Conservation (phyloP, 2,329 filamentous ascomycete species). For the Pyricularia grisea region DNA sequence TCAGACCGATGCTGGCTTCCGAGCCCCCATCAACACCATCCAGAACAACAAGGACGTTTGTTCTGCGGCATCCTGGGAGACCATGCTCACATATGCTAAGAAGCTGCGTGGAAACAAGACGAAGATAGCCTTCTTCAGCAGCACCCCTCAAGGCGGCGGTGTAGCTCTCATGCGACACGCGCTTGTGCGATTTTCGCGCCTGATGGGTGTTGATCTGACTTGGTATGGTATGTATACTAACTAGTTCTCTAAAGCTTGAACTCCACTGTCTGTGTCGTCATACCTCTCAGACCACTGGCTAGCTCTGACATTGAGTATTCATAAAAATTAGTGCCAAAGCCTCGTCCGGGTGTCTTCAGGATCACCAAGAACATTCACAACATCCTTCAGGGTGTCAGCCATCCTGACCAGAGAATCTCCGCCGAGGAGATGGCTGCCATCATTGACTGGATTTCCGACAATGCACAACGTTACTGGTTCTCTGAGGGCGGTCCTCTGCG, state of each 20-base stretch:
- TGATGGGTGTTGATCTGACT: slow-evolving; percentile 57
- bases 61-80: slow-evolving; percentile 51
- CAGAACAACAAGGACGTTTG: slow-evolving; percentile 55
- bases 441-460: slow-evolving; percentile 62
- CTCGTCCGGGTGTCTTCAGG: slow-evolving; percentile 68
- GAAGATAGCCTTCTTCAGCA: slow-evolving; percentile 70
- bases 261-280: no score
- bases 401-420: slow-evolving; percentile 54
- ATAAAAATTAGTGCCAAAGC: slow-evolving; percentile 54
- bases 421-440: slow-evolving; percentile 53
- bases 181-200: slow-evolving; percentile 59
- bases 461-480: slow-evolving; percentile 68
- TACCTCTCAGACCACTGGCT: neutral
- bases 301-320: slow-evolving; percentile 6
- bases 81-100: slow-evolving; percentile 52
- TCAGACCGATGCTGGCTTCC: slow-evolving; percentile 59
- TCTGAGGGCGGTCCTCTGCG: slow-evolving; percentile 57
- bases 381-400: slow-evolving; percentile 71
- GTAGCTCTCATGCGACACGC: slow-evolving; percentile 78
- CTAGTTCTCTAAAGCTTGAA: no score
- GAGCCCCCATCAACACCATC: slow-evolving; percentile 46
- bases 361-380: slow-evolving; percentile 87
- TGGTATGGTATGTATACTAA: slow-evolving; percentile 52
- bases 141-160: slow-evolving; percentile 73
- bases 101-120: slow-evolving; percentile 54